These are phyloP conservation scores for Neurospora hispaniola DNA, from an alignment of 495 filamentous ascomycete species.

Conservation along the genomic window DNA sequence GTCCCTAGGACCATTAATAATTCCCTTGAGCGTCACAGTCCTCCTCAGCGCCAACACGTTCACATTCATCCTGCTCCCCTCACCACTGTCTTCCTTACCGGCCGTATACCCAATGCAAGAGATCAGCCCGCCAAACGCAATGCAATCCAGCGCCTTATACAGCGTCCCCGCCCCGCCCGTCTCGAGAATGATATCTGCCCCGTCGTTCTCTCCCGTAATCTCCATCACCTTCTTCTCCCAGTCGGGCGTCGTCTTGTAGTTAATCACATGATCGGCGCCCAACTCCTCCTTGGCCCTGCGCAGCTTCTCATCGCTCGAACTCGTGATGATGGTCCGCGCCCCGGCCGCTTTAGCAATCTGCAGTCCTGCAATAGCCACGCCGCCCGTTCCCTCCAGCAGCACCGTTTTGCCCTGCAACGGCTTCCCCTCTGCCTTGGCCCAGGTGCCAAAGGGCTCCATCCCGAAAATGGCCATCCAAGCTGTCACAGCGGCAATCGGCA, in stretches of 20 bases:
- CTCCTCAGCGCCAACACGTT: constrained; percentile 28
- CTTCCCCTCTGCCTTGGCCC: constrained; percentile 3
- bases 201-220: constrained; percentile 25
- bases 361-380: constrained; percentile 27
- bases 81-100: constrained; percentile 28
- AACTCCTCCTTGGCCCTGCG: constrained; percentile 25
- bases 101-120: constrained; percentile 34
- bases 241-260: constrained; percentile 31
- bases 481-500: constrained; percentile 35
- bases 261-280: constrained; percentile 35
- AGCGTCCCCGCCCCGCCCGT: constrained; percentile 38
- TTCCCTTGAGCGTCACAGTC: constrained; percentile 28
- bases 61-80: constrained; percentile 26
- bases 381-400: constrained; percentile 37
- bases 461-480: constrained; percentile 38
- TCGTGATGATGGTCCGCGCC: constrained; percentile 31
- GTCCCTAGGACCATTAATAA: constrained; percentile 25
- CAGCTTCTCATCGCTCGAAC: constrained; percentile 35
- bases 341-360: constrained; percentile 30
- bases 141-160: constrained; percentile 27
- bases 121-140: constrained; percentile 36
- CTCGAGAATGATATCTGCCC: constrained; percentile 41
- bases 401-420: constrained; percentile 21
- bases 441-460: constrained; percentile 29
- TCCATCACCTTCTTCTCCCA: constrained; percentile 34